Percentiles rank a stretch among this genome's conserved stretches.
Conservation (phyloP, 108 stramenopile species). For the Stephanodiscus minutulus region DNA sequence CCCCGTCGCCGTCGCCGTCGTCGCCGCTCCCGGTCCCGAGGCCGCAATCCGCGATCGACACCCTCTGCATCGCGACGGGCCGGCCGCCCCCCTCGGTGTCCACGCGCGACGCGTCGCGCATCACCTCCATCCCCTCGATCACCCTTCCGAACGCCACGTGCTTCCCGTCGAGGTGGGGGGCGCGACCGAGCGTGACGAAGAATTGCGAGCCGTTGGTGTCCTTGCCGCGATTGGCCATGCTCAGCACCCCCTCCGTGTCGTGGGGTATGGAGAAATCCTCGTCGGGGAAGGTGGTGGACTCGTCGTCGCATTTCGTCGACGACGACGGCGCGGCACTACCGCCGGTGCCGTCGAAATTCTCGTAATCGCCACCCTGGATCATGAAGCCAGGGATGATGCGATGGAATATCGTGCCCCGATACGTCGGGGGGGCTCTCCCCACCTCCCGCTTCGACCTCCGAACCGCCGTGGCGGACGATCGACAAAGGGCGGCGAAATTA, state of each 20-base stretch:
- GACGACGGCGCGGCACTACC: constrained; percentile 73
- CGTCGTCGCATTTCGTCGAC: constrained; percentile 66
- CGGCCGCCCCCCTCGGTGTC: constrained; percentile 61
- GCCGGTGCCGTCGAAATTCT: constrained; percentile 81
- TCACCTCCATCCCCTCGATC: constrained; percentile 63
- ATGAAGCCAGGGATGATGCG: constrained; percentile 84
- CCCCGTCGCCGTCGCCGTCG: neutral
- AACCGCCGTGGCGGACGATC: constrained; percentile 18
- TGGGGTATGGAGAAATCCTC: constrained; percentile 73
- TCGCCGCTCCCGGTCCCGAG: constrained; percentile 6
- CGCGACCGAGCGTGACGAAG: constrained; percentile 68
- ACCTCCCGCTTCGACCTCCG: too few relatives aligned
- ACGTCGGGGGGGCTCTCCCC: constrained; percentile 40
- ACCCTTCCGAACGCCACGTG: constrained; percentile 87
- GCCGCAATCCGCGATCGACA: constrained; percentile 85
- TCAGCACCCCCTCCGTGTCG: constrained; percentile 64
- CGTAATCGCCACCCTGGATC: constrained; percentile 93
- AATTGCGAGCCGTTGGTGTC: constrained; percentile 88
- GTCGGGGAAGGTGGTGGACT: constrained; percentile 55
- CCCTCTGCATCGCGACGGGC: constrained; percentile 62
- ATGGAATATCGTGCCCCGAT: constrained; percentile 73
- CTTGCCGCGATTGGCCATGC: constrained; percentile 86
- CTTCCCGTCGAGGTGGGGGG: constrained; percentile 80
- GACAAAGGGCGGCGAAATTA: constrained; percentile 82
- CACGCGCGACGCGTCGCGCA: constrained; percentile 64